Base-by-base conservation (phyloP, 768 basidiomycete genomes). In the Podaxis sp. region DNA sequence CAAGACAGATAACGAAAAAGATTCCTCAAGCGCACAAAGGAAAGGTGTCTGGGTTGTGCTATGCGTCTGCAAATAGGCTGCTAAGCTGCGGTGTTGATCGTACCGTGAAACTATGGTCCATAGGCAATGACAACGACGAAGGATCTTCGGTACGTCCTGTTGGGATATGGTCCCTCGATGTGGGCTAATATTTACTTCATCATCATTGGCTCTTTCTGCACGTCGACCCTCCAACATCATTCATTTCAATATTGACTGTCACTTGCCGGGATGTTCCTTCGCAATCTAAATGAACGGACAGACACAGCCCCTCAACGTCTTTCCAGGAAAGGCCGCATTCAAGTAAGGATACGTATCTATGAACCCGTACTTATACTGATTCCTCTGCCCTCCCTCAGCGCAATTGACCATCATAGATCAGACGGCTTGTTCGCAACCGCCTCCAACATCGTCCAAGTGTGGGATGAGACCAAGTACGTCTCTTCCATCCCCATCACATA, bases 401-500 rank as follows among this genome's bases (percentile, higher is more conserved):
- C 90, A 47, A 91, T 99, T 73, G 94, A 98, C 67, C 97, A 98
- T 69, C 97, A 98, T 70, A 83, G 89, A 50, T 84, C 85, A 37
- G 91, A 95, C 61, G 79, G 89, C n/a, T 73, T 94, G 3, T 99
- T 99, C 66, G 96, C 95, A 0, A 95, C 96, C 0, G 95, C 94
- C 1, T 96, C 94, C 0, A 93, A 89, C 66, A 82, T 84, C 51
- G 95, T 99, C 5, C 96, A 98, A 71, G 82, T 99, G 65, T 99
- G 97, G 97, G 97, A 99, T 66, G 94, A 98, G 73, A 95, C 89
- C 38, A 93, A 93, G 91, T 93, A 58, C n/a, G 86, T 68, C 25
- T 1, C 51, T 47, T 28, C 35, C 36, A 44, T 36, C 48, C 46
- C 44, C 14, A 40, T 32, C 21, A 44, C 9, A 3, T 44, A 3